These are phyloP conservation scores for Xylariomycetidae sp. DNA, from an alignment of 2,329 filamentous ascomycete genomes.

Conservation along the genomic window DNA sequence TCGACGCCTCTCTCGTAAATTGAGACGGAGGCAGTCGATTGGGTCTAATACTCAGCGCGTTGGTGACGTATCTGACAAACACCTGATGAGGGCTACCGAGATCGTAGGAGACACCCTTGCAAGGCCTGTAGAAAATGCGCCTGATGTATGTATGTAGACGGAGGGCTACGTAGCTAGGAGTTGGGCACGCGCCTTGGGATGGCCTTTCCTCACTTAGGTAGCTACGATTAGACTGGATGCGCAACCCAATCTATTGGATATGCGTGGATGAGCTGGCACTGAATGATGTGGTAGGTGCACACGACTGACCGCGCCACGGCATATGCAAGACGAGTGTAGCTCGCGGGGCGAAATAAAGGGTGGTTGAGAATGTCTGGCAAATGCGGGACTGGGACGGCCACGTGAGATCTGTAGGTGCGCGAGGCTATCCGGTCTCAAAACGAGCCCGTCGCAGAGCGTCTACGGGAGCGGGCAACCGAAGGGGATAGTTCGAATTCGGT, in stretches of 20 bases:
- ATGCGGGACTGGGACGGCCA: slow-evolving; percentile 25
- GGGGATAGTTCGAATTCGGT: too few species aligned
- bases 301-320: slow-evolving; percentile 50
- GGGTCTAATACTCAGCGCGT: slow-evolving; percentile 13
- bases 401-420: slow-evolving; percentile 20
- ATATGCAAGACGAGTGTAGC: slow-evolving; percentile 54
- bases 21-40: slow-evolving; percentile 19
- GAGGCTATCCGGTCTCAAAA: slow-evolving; percentile 20
- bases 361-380: slow-evolving; percentile 37
- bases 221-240: slow-evolving; percentile 41
- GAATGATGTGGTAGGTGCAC: slow-evolving; percentile 45
- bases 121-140: slow-evolving; percentile 18
- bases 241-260: slow-evolving; percentile 53
- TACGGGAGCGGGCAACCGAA: slow-evolving; percentile 27
- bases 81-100: too few species aligned
- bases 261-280: slow-evolving; percentile 60
- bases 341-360: slow-evolving; percentile 37
- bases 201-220: slow-evolving; percentile 38
- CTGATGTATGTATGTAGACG: slow-evolving; percentile 25
- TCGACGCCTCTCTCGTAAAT: slow-evolving; percentile 26
- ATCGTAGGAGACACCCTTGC: slow-evolving; percentile 19
- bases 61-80: too few species aligned
- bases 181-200: slow-evolving; percentile 42
- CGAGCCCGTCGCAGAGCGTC: too few species aligned
- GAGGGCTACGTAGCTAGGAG: slow-evolving; percentile 30